Evolutionary conservation across 148 eudicot genomes (phyloP), one percentile per base, ranked within the genome.

Genomic region (Gaultheria prostrata): DNA sequence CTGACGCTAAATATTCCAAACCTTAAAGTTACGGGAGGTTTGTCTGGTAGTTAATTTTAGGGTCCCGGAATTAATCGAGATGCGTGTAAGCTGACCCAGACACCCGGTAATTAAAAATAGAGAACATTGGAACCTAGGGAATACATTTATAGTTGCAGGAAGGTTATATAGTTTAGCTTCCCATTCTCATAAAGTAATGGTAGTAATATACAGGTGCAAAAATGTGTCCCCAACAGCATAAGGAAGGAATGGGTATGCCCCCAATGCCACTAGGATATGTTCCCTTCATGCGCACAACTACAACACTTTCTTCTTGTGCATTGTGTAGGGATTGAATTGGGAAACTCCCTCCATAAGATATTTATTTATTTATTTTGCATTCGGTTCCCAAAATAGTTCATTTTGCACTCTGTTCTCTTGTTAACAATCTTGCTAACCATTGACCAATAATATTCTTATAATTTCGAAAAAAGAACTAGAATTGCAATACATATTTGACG

Each of bases 291-390:
- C 32, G 18, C 78, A 2, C 15, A 43, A 43, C 49, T 72, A 43
- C 11, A 45, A 8, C 2, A 28, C 8, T 11, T 61, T 48, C 26
- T 21, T 48, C 51, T 76, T 48, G 32, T 76, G 15, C 14, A 24
- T 20, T 46, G 78, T 48, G 78, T 76, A 12, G 56, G 78, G 56
- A 76, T 46, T 76, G 54, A n/a, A 76, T 76, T 48, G 54, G 78
- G 78, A 76, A 76, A 76, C 54, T 48, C 56, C 13, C 32, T 48
- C n/a, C n/a, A n/a, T n/a, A n/a, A n/a, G n/a, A n/a, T n/a, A n/a
- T n/a, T n/a, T n/a, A n/a, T n/a, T n/a, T n/a, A n/a, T n/a, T n/a
- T n/a, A n/a, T n/a, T n/a, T n/a, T 20, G 67, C 8, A 20, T 7
- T 21, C 67, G 21, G 24, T 61, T 39, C 6, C 43, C 4, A 6